Conservation (phyloP, 2,329 filamentous ascomycete genomes). For the Domatiomyces catenatus region DNA sequence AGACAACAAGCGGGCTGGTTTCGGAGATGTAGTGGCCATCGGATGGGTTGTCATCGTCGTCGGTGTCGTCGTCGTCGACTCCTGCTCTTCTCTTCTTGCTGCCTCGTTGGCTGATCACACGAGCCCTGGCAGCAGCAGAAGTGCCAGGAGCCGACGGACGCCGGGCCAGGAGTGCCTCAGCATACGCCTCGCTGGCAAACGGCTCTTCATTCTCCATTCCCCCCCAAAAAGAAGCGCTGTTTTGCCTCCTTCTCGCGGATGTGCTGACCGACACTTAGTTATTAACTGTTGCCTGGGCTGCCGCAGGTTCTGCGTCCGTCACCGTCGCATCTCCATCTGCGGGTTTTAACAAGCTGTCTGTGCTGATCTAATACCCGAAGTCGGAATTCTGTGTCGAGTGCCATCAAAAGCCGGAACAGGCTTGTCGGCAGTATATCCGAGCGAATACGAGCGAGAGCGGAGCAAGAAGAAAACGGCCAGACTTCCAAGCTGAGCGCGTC, state of each 20-base stretch:
- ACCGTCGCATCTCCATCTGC: too few species aligned
- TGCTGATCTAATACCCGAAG: too few species aligned
- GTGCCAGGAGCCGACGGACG: background rate
- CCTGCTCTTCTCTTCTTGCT: slow-evolving; percentile 9
- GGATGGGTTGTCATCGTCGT: slow-evolving; percentile 14
- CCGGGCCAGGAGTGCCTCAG: slow-evolving; percentile 16
- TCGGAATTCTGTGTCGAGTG: too few species aligned
- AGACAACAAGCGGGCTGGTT: slow-evolving; percentile 14
- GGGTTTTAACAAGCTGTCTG: too few species aligned
- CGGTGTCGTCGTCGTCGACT: slow-evolving; percentile 15
- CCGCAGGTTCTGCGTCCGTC: too few species aligned
- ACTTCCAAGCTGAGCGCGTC: too few species aligned
- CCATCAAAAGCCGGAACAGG: background rate
- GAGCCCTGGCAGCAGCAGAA: background rate
- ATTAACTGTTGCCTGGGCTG: too few species aligned
- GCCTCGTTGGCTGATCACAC: slow-evolving; percentile 1
- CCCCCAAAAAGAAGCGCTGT: too few species aligned
- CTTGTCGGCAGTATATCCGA: background rate
- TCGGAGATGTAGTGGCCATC: slow-evolving; percentile 5
- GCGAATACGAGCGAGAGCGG: background rate
- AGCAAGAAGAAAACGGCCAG: background rate
- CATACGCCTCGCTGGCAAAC: slow-evolving; percentile 21
- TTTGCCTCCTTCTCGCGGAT: too few species aligned
- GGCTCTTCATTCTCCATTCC: slow-evolving; percentile 23
- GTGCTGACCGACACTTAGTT: too few species aligned